Evolutionary conservation across 306 rosid genomes (phyloP).

Genomic region (Luffa aegyptiaca): DNA sequence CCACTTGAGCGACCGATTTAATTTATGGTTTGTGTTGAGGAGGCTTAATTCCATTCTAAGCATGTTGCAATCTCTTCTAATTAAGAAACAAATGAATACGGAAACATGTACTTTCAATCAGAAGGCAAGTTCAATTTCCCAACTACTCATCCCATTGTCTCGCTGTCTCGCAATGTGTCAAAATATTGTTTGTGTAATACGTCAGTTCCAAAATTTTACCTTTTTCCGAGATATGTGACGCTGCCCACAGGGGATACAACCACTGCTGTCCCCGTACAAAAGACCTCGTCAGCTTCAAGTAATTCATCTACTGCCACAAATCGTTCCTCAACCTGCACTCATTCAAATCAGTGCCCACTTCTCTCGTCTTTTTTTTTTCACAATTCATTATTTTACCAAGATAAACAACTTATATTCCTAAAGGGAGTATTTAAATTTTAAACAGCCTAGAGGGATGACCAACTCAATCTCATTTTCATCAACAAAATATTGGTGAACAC

Average conservation of each 20-base stretch:
- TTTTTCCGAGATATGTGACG: conserved; percentile 60
- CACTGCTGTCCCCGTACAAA: conserved; percentile 96
- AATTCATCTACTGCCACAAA: conserved; percentile 74
- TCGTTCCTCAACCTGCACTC: conserved; percentile 85
- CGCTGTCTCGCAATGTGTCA: background rate
- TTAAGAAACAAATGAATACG: background rate
- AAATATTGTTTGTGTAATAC: background rate
- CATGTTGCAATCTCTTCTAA: background rate
- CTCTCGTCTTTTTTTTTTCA: background rate
- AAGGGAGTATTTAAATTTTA: background rate
- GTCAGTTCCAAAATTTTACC: conserved; percentile 23
- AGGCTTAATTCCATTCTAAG: background rate
- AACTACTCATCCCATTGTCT: conserved; percentile 1
- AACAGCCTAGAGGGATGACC: background rate
- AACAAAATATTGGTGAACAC: background rate
- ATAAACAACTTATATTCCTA: background rate
- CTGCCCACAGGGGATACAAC: conserved; percentile 97
- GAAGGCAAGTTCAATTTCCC: background rate
- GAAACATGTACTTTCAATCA: background rate
- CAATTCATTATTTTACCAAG: background rate
- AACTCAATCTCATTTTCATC: background rate
- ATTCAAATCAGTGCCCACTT: conserved; percentile 8
- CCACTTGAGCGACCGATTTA: background rate
- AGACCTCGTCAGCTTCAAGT: conserved; percentile 89
- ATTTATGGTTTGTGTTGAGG: background rate